Evolutionary conservation across 2,329 filamentous ascomycete species (phyloP).

Genomic region (Orbilia quercus): DNA sequence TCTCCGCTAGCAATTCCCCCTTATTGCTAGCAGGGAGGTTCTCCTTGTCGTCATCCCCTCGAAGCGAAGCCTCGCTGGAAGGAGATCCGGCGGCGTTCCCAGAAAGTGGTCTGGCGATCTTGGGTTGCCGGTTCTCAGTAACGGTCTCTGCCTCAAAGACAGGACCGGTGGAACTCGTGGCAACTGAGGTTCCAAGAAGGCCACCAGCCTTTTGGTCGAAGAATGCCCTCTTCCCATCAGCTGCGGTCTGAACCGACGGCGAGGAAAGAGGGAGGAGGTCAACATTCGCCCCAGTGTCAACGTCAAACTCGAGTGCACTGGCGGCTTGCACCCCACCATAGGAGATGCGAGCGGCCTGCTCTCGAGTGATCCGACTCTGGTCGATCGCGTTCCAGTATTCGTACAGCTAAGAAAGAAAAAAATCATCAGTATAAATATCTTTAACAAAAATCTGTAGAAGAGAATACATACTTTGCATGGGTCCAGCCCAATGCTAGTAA

Average conservation of each 20-base stretch:
- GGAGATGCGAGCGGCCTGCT: constrained; percentile 11
- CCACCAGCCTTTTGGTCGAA: not conserved
- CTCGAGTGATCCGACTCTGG: not conserved
- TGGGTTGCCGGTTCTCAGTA: not conserved
- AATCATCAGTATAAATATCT: not conserved
- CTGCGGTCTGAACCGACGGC: not conserved
- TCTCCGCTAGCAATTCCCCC: too few relatives aligned
- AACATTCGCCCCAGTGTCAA: not conserved
- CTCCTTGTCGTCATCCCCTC: too few relatives aligned
- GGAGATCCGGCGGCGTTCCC: too few relatives aligned
- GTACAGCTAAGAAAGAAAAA: constrained; percentile 18
- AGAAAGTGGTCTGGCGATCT: too few relatives aligned
- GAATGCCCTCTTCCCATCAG: not conserved
- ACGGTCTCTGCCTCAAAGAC: not conserved
- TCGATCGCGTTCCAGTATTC: constrained; percentile 41
- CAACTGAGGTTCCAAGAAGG: not conserved
- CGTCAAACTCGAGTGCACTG: constrained; percentile 15
- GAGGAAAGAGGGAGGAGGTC: not conserved
- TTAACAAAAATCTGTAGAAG: not conserved
- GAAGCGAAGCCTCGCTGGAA: too few relatives aligned
- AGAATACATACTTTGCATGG: constrained; percentile 33
- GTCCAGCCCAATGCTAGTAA: constrained; percentile 32
- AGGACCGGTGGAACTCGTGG: not conserved
- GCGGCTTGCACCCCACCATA: constrained; percentile 15
- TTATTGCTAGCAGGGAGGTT: too few relatives aligned